phyloP scores from a whole-genome alignment of 2,329 filamentous ascomycete species.

The Fusarium concolor region DNA sequence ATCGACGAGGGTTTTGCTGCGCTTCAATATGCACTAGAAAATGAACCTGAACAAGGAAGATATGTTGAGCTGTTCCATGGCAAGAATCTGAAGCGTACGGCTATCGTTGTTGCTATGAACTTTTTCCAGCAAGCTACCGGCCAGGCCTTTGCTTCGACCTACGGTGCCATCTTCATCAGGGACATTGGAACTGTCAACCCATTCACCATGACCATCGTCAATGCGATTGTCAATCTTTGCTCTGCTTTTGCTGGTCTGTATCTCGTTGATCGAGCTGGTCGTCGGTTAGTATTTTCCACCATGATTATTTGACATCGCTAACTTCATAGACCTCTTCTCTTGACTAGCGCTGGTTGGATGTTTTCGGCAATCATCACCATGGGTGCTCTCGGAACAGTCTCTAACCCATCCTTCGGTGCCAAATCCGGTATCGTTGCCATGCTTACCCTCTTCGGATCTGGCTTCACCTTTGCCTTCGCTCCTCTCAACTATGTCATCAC shows the following conservation, averaged over 20 bases:
- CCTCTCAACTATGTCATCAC: conserved; percentile 37
- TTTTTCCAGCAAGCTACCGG: conserved; percentile 38
- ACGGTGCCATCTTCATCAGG: conserved; percentile 42
- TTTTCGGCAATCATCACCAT: conserved; percentile 41
- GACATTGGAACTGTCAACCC: conserved; percentile 42
- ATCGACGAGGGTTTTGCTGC: conserved; percentile 25
- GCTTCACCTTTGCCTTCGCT: conserved; percentile 16
- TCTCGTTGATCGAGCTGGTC: conserved; percentile 15
- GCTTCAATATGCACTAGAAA: conserved; percentile 17
- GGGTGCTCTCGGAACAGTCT: conserved; percentile 40
- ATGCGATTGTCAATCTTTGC: conserved; percentile 14
- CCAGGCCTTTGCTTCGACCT: conserved; percentile 38
- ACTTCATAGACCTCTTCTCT: neutral
- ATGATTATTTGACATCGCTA: neutral
- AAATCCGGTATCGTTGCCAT: conserved; percentile 44
- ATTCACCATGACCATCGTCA: conserved; percentile 39
- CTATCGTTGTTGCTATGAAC: conserved; percentile 26
- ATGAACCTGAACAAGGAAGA: conserved; percentile 33
- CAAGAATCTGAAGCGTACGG: conserved; percentile 28
- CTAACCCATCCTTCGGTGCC: conserved; percentile 16
- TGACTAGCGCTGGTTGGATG: conserved; percentile 33
- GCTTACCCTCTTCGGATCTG: conserved; percentile 39
- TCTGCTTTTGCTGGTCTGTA: conserved; percentile 11
- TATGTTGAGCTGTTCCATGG: conserved; percentile 34
- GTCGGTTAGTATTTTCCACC: neutral